These are phyloP conservation scores for Ogataea paradorogensis DNA, from an alignment of 805 yeast genomes.

Conservation along the genomic window DNA sequence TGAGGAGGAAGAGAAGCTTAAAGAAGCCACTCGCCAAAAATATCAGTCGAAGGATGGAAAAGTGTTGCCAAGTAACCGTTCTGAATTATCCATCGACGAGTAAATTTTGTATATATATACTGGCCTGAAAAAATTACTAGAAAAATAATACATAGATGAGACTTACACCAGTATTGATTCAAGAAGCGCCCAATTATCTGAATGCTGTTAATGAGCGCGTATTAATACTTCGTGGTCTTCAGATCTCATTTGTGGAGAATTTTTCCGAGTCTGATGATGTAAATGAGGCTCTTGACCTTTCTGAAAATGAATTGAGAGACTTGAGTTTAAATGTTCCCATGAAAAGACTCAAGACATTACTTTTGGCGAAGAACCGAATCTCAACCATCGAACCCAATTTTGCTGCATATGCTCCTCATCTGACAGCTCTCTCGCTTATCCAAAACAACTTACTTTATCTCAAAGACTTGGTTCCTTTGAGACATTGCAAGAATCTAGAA, in stretches of 20 bases:
- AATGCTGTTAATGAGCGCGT: slow-evolving; percentile 45
- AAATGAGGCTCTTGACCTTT: slow-evolving; percentile 62
- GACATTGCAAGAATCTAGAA: slow-evolving; percentile 38
- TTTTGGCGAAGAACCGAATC: slow-evolving; percentile 65
- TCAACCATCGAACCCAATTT: slow-evolving; percentile 37
- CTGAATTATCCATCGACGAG: slow-evolving; percentile 47
- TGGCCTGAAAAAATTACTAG: slow-evolving; percentile 1
- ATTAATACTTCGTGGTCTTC: slow-evolving; percentile 39
- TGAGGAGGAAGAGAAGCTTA: slow-evolving; percentile 58
- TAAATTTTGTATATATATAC: slow-evolving; percentile 22
- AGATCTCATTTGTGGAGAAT: slow-evolving; percentile 43
- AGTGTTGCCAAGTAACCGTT: slow-evolving; percentile 59
- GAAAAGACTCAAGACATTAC: slow-evolving; percentile 45
- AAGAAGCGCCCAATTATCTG: slow-evolving; percentile 49
- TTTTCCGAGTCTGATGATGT: slow-evolving; percentile 39
- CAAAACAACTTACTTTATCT: slow-evolving; percentile 48
- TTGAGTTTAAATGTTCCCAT: slow-evolving; percentile 50
- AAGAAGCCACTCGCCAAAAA: slow-evolving; percentile 46
- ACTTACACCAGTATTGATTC: slow-evolving; percentile 48
- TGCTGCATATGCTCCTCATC: slow-evolving; percentile 39
- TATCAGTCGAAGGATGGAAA: slow-evolving; percentile 49
- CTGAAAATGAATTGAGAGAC: slow-evolving; percentile 66
- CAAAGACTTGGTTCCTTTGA: slow-evolving; percentile 39
- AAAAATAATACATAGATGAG: slow-evolving; percentile 40
- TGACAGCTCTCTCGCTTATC: slow-evolving; percentile 50